phyloP scores from a whole-genome alignment of 2,329 filamentous ascomycete genomes.

The Geosmithia putterillii region DNA sequence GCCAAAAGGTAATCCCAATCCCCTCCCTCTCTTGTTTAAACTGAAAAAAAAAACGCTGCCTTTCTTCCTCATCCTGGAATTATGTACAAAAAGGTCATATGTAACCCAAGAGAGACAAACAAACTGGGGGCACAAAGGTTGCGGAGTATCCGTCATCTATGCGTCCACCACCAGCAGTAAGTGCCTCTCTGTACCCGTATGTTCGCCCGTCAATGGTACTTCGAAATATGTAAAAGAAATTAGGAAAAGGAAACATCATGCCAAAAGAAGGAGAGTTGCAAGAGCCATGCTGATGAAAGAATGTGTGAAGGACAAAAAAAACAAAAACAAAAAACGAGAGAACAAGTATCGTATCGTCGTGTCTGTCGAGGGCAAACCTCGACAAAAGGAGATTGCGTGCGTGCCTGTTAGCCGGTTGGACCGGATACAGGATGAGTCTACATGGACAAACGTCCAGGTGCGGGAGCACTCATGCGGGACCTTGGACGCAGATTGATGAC shows the following conservation, averaged over 20 bases:
- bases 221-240: not conserved
- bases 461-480: conserved; percentile 22
- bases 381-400: not conserved
- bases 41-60: too few relatives aligned
- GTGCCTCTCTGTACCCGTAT: too few relatives aligned
- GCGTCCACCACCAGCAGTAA: too few relatives aligned
- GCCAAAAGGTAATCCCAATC: too few relatives aligned
- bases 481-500: conserved; percentile 53
- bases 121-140: too few relatives aligned
- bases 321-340: not conserved
- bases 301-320: not conserved
- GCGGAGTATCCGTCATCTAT: too few relatives aligned
- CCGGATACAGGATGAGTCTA: conserved; percentile 7
- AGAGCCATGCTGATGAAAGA: not conserved
- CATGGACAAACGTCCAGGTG: conserved; percentile 27
- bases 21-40: too few relatives aligned
- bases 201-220: not conserved
- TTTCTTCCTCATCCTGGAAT: too few relatives aligned
- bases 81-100: too few relatives aligned
- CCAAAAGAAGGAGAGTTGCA: not conserved
- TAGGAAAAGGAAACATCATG: not conserved
- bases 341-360: not conserved
- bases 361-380: not conserved
- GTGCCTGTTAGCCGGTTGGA: not conserved
- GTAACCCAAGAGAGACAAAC: too few relatives aligned